Evolutionary conservation across 768 basidiomycete genomes (phyloP), one percentile per base, ranked within the genome.

Genomic region (Amylocystis lapponica): DNA sequence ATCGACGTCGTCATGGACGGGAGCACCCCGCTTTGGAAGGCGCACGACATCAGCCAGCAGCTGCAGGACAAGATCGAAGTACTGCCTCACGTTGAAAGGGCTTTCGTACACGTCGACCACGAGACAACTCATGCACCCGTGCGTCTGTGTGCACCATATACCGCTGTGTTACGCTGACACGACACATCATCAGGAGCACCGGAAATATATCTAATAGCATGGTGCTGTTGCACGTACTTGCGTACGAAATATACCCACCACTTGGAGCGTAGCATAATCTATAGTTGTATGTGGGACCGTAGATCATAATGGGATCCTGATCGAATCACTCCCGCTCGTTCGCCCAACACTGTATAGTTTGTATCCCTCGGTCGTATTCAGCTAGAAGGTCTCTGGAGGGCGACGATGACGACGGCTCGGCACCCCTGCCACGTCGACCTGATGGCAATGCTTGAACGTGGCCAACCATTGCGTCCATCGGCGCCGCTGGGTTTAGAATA

Each of bases 31-130:
- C 68, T 98, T 1, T 89, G 85, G 82, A 83, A 82, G 61, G 88
- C 90, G 16, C 89, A 92, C 58, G 89, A 92, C 60, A 57, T 89
- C 46, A 84, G 84, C 53, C 88, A 92, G 62, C 73, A 83, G 49
- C 65, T 92, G 14, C 89, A 92, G 57, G 90, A 92, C 58, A 89
- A 86, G 65, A 81, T 96, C 36, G 93, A 96, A 59, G 76, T 79
- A 13, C 67, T 96, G 29, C 90, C 92, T 2, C 86, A 89, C 54
- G 93, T 96, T 32, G 92, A 88, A 49, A 72, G 93, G 27, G 93
- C 93, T 27, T 96, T 94, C 61, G 91, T 96, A 20, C 93, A 96
- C 58, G 89, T 95, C 46, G 93, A 96, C 65, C 85, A 95, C 56
- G 93, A 95, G 66, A 84, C 86, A 5, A 84, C 82, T n/a, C 92